These are phyloP conservation scores for Backusella psychrophila DNA, from an alignment of 192 early-diverging fungal genomes.

Conservation along the genomic window DNA sequence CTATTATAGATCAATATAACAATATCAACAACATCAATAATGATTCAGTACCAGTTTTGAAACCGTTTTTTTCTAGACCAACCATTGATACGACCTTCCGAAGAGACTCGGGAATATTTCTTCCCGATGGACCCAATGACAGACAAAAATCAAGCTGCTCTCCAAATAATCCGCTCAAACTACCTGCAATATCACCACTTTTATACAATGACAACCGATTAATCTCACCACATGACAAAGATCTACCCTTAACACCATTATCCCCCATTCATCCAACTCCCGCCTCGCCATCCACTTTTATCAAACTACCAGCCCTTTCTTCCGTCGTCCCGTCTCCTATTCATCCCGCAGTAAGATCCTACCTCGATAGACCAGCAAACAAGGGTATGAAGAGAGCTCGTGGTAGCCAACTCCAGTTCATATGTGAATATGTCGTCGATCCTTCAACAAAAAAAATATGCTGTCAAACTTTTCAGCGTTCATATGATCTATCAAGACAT, in stretches of 20 bases:
- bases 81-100: neutral
- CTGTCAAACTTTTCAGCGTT: constrained; percentile 31
- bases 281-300: neutral
- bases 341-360: constrained; percentile 6
- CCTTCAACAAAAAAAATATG: constrained; percentile 16
- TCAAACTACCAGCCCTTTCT: constrained; percentile 4
- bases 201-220: neutral
- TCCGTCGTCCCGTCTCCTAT: neutral
- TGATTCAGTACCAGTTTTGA: neutral
- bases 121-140: neutral
- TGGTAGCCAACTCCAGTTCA: constrained; percentile 9
- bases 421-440: constrained; percentile 27
- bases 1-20: neutral
- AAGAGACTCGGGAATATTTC: constrained; percentile 1
- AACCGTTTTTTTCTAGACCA: neutral
- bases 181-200: neutral
- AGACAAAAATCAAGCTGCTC: neutral
- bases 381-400: constrained; percentile 7
- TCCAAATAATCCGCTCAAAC: neutral
- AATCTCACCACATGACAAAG: neutral
- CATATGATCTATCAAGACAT: constrained; percentile 38
- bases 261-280: neutral
- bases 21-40: neutral
- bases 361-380: neutral
- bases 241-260: neutral